Evolutionary conservation across 2,329 filamentous ascomycete species (phyloP).

Genomic region (Calonectria hongkongensis): DNA sequence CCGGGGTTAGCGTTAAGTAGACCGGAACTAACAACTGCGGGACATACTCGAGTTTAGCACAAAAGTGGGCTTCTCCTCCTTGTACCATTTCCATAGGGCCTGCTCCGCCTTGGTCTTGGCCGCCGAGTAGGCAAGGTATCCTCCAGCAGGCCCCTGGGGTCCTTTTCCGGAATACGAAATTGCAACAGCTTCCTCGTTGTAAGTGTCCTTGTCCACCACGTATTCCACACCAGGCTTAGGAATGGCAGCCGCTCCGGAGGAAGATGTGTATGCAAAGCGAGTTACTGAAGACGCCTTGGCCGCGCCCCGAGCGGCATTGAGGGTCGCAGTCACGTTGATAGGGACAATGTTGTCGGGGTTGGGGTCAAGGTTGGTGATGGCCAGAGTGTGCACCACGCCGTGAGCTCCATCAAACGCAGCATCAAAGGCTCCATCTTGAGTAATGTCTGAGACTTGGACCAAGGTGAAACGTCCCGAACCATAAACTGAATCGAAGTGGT

Average conservation of each 20-base stretch:
- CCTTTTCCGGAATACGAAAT: constrained; percentile 23
- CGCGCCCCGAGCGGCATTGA: constrained; percentile 13
- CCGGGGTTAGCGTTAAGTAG: background rate
- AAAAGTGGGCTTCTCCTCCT: constrained; percentile 29
- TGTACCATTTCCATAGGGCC: constrained; percentile 34
- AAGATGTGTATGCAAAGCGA: constrained; percentile 35
- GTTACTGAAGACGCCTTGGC: background rate
- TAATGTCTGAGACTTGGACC: constrained; percentile 59
- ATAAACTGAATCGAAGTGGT: constrained; percentile 55
- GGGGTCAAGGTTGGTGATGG: constrained; percentile 55
- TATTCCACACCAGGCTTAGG: constrained; percentile 26
- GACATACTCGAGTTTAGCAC: constrained; percentile 29
- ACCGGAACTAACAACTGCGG: background rate
- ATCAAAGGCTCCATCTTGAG: constrained; percentile 49
- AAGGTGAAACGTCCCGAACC: constrained; percentile 58
- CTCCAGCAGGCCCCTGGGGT: constrained; percentile 24
- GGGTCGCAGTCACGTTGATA: constrained; percentile 13
- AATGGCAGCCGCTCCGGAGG: constrained; percentile 10
- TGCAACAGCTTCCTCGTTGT: constrained; percentile 33
- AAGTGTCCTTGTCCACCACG: constrained; percentile 25
- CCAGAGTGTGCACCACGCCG: constrained; percentile 62
- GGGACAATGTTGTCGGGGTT: constrained; percentile 36
- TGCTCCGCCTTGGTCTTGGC: constrained; percentile 37
- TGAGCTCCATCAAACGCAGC: constrained; percentile 54
- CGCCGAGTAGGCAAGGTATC: constrained; percentile 25